These are phyloP conservation scores for Morella rubra DNA, from an alignment of 306 rosid species.

Conservation along the genomic window DNA sequence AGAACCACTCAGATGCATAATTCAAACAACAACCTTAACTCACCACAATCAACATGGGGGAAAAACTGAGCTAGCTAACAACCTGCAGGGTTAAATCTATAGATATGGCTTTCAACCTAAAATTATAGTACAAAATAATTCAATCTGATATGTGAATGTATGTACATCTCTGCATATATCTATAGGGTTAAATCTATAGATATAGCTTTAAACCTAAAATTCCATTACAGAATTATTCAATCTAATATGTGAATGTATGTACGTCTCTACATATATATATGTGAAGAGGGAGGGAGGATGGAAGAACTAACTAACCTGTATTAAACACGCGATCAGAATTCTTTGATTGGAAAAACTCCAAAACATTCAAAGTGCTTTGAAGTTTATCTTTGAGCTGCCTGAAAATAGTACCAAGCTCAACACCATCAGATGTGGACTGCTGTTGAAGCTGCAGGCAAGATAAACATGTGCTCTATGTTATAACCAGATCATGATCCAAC, in stretches of 20 bases:
- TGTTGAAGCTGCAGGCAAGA: constrained; percentile 63
- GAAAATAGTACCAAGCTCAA: constrained; percentile 43
- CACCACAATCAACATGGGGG: neutral
- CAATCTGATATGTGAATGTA: no score
- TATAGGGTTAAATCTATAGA: neutral
- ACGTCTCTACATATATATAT: neutral
- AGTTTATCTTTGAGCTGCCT: constrained; percentile 58
- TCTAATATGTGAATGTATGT: neutral
- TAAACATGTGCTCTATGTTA: constrained; percentile 12
- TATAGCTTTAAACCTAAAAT: neutral
- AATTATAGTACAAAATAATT: no score
- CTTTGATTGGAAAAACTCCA: constrained; percentile 76
- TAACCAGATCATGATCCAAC: neutral
- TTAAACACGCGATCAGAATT: constrained; percentile 85
- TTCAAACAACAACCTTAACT: neutral
- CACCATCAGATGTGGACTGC: constrained; percentile 47
- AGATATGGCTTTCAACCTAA: no score
- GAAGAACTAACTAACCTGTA: constrained; percentile 52
- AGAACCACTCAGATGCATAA: neutral
- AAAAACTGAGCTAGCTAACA: neutral
- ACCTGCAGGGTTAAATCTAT: neutral
- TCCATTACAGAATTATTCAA: neutral
- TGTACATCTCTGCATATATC: no score
- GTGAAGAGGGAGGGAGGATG: neutral
- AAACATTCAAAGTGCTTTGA: constrained; percentile 40